These are phyloP conservation scores for Aspergillus mulundensis DNA, from an alignment of 495 filamentous ascomycete species.

Conservation along the genomic window DNA sequence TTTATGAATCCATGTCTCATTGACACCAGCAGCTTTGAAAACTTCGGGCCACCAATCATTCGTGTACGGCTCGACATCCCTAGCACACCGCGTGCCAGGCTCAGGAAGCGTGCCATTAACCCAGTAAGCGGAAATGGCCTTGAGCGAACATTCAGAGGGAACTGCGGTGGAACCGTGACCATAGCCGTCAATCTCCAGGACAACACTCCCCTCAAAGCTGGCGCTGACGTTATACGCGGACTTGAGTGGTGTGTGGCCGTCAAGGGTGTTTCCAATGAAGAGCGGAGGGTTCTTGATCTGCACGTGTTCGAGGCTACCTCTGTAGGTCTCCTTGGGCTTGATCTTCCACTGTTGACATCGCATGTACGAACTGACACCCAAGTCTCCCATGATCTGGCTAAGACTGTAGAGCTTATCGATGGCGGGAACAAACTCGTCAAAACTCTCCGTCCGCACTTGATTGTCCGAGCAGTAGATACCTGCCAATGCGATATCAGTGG, in stretches of 20 bases:
- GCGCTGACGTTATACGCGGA: conserved; percentile 42
- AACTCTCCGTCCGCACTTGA: conserved; percentile 3
- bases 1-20: not conserved
- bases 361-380: not conserved
- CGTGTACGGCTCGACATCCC: not conserved
- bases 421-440: not conserved
- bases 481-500: not conserved
- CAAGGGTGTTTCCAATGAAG: conserved; percentile 39
- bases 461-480: conserved; percentile 9
- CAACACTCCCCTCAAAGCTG: conserved; percentile 39
- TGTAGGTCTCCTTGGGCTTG: conserved; percentile 39
- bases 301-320: conserved; percentile 32
- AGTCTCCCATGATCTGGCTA: conserved; percentile 2
- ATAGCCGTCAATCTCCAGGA: conserved; percentile 37
- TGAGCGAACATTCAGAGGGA: not conserved
- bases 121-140: conserved; percentile 7
- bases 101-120: conserved; percentile 2
- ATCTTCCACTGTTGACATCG: conserved; percentile 33
- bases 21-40: conserved; percentile 2
- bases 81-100: not conserved
- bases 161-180: conserved; percentile 15
- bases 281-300: conserved; percentile 43
- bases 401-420: not conserved
- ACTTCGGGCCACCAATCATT: not conserved
- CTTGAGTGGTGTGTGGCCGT: conserved; percentile 40